Conservation (phyloP, 176 grass and related monocot genomes). For the Zizania latifolia region DNA sequence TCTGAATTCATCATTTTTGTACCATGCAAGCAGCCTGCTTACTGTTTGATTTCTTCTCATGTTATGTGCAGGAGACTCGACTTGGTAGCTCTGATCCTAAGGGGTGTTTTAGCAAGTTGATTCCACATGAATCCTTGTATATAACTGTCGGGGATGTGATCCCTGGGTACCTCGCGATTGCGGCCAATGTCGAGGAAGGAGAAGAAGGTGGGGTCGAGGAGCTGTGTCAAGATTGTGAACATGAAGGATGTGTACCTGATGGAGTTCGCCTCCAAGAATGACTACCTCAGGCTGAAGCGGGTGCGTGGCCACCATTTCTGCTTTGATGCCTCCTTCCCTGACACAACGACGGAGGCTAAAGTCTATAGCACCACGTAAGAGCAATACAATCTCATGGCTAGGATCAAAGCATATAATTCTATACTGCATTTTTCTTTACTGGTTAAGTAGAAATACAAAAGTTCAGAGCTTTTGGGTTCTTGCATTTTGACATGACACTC, state of each 20-base stretch:
- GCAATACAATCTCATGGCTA: not conserved
- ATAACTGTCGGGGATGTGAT: too few species aligned
- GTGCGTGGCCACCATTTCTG: conserved; percentile 85
- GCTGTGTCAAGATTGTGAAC: conserved; percentile 93
- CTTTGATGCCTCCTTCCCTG: conserved; percentile 82
- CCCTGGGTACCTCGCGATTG: too few species aligned
- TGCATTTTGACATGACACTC: too few species aligned
- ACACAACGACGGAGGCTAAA: conserved; percentile 64
- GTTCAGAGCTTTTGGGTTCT: too few species aligned
- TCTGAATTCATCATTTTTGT: not conserved
- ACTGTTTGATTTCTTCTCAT: conserved; percentile 18
- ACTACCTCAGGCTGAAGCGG: conserved; percentile 86
- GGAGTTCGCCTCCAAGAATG: conserved; percentile 74
- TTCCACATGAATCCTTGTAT: conserved; percentile 24
- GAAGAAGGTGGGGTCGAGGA: conserved; percentile 57
- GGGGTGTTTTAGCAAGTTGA: conserved; percentile 90
- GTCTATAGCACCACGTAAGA: conserved; percentile 85
- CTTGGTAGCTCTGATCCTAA: conserved; percentile 94
- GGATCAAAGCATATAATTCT: too few species aligned
- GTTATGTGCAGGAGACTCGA: conserved; percentile 57
- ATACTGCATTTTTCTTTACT: too few species aligned
- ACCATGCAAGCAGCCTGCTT: not conserved
- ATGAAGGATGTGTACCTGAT: conserved; percentile 83
- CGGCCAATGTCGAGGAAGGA: conserved; percentile 77
- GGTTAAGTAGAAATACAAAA: too few species aligned